These are phyloP conservation scores for Canna indica DNA, from an alignment of 176 grass and related monocot genomes.

Conservation along the genomic window DNA sequence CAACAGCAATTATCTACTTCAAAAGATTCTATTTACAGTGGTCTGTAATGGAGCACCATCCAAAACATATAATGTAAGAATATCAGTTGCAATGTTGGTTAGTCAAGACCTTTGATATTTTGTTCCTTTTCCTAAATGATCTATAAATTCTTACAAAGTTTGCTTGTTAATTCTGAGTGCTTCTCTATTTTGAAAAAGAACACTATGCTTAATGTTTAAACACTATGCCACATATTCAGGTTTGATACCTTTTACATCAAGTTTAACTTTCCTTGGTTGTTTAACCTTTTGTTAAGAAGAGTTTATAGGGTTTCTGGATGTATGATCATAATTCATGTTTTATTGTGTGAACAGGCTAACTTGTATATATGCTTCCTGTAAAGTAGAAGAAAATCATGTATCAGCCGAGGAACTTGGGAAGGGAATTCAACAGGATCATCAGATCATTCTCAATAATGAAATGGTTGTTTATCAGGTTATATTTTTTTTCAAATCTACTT, in stretches of 20 bases:
- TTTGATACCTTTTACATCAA: not conserved
- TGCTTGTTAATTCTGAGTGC: not conserved
- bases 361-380: constrained; percentile 94
- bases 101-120: not conserved
- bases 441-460: constrained; percentile 93
- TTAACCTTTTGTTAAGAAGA: not conserved
- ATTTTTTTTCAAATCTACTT: constrained; percentile 18
- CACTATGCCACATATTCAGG: not conserved
- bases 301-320: not conserved
- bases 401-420: constrained; percentile 96
- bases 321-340: constrained; percentile 12
- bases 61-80: constrained; percentile 95
- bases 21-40: constrained; percentile 94
- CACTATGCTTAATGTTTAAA: not conserved
- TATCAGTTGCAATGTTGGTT: not conserved
- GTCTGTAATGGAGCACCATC: constrained; percentile 98
- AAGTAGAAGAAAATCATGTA: constrained; percentile 99
- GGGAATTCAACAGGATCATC: constrained; percentile 87
- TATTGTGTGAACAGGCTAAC: constrained; percentile 60
- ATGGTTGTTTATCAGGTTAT: constrained; percentile 76
- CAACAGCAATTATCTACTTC: constrained; percentile 93
- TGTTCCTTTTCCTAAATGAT: not conserved
- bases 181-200: not conserved
- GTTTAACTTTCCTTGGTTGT: constrained; percentile 3
- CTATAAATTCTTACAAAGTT: not conserved